A percentile compares a stretch with the other conserved stretches of the same genome.
Evolutionary conservation across 1,284 basidiomycete species (phyloP).

Genomic region (Schizopora paradoxa): DNA sequence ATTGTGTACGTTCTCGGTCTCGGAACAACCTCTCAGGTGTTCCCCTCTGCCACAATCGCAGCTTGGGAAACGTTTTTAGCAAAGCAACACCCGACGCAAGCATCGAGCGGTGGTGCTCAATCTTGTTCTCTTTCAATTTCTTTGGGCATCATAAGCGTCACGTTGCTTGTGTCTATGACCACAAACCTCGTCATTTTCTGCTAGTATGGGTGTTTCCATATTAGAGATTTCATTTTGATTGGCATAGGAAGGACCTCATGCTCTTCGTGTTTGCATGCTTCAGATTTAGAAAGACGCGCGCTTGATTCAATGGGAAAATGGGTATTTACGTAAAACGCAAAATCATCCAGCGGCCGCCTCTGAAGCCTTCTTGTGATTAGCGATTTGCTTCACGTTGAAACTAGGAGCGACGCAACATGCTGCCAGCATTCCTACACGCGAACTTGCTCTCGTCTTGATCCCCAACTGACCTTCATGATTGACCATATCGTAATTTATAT

Average conservation of each 20-base stretch:
- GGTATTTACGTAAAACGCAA: too few species aligned
- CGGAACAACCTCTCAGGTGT: slow-evolving; percentile 45
- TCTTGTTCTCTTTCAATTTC: neutral
- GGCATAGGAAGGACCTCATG: neutral
- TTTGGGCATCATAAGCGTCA: neutral
- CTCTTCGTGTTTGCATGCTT: neutral
- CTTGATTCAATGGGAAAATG: too few species aligned
- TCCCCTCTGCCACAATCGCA: slow-evolving; percentile 45
- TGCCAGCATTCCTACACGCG: too few species aligned
- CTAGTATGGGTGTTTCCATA: neutral
- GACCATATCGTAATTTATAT: neutral
- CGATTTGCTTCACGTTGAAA: too few species aligned
- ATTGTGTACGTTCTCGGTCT: slow-evolving; percentile 47
- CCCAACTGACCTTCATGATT: neutral
- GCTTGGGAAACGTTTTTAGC: slow-evolving; percentile 43
- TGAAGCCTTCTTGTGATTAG: too few species aligned
- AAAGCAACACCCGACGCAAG: slow-evolving; percentile 5
- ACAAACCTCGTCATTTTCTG: neutral
- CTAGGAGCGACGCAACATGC: too few species aligned
- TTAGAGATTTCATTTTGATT: neutral
- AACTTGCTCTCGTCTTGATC: too few species aligned
- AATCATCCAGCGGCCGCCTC: too few species aligned
- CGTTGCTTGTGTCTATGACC: neutral
- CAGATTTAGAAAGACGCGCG: too few species aligned
- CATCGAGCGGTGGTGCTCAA: neutral